Base-by-base conservation (phyloP, 139 green algal genomes). In the Asterochloris sp. region DNA sequence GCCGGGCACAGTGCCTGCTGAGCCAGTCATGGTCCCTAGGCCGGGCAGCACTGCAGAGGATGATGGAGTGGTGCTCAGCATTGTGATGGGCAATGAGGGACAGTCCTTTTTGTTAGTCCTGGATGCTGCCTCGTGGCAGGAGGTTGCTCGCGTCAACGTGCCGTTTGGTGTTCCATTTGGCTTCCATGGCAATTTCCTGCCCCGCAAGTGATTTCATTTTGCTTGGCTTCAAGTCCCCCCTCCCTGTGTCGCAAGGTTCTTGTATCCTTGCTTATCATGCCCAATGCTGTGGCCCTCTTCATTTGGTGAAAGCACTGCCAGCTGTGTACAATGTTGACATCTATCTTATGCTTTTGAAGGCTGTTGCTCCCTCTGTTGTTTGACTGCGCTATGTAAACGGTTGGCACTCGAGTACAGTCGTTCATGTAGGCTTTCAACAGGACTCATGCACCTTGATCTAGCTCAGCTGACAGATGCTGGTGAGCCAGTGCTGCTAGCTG, bases 141-240 rank as follows among this genome's bases (percentile, higher is more conserved):
- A 97, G 89, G 29, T 93, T 73, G 92, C 86, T 10, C 79, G 91
- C 0, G 91, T 87, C 12, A 11, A 81, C 63, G 81, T 97, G 84
- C 92, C 92, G 0, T 89, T 90, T 64, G n/a, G 78, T 4, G 73
- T 93, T 67, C 90, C 93, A 15, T 89, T 89, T 29, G 78, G 92
- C 0, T 97, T 97, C 83, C 93, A 97, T 83, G 93, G 89, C 69
- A 82, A 80, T 13, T 96, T 90, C 60, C 19, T 94, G 16, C 83
- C 85, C 28, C 64, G 28, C 74, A 23, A 79, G 38, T 54, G 38
- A 54, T 6, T 54, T 54, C 38, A 54, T 6, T 54, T 54, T 6
- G 38, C 38, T 54, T 54, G 4, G 38, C 38, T 54, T 54, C 38
- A 54, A 54, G 38, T 2, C 38, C 38, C 38, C 38, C 6, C 38